phyloP scores from a whole-genome alignment of 306 rosid genomes.

The Corylus americana region DNA sequence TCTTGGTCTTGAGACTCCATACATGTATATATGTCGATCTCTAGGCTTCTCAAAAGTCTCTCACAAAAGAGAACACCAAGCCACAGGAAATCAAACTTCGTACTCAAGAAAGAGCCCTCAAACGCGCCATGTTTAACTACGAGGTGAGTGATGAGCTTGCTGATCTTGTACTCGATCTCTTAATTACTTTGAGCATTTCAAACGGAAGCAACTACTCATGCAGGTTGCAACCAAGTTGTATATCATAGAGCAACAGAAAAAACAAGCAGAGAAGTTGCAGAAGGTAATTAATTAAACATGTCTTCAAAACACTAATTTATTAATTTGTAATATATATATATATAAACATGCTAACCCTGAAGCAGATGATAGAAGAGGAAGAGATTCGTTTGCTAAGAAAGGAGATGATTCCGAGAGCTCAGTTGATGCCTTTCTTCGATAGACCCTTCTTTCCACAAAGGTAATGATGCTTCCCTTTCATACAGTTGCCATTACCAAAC shows the following conservation, averaged over 20 bases:
- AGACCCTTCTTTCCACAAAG: slow-evolving; percentile 91
- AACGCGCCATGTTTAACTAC: slow-evolving; percentile 89
- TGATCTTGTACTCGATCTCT: background rate
- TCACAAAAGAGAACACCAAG: slow-evolving; percentile 64
- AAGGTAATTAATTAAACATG: slow-evolving; percentile 49
- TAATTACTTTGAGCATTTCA: background rate
- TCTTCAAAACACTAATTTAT: background rate
- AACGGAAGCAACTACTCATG: background rate
- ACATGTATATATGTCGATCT: background rate
- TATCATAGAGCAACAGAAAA: slow-evolving; percentile 64
- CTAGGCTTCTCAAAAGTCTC: slow-evolving; percentile 55
- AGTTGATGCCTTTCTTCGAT: slow-evolving; percentile 90
- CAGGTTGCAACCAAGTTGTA: slow-evolving; percentile 80
- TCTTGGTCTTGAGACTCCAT: background rate
- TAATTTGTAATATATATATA: too few relatives aligned
- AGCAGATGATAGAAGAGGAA: slow-evolving; percentile 93
- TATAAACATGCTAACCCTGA: background rate
- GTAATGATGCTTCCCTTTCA: slow-evolving; percentile 28
- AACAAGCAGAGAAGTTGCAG: slow-evolving; percentile 58
- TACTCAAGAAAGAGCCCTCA: slow-evolving; percentile 83
- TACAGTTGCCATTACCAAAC: too few relatives aligned
- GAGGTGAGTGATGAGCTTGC: slow-evolving; percentile 41
- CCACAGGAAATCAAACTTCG: slow-evolving; percentile 81
- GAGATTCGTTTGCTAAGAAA: slow-evolving; percentile 83
- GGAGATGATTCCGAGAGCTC: slow-evolving; percentile 98